These are phyloP conservation scores for Neurospora discreta DNA, from an alignment of 495 filamentous ascomycete species.

Conservation along the genomic window DNA sequence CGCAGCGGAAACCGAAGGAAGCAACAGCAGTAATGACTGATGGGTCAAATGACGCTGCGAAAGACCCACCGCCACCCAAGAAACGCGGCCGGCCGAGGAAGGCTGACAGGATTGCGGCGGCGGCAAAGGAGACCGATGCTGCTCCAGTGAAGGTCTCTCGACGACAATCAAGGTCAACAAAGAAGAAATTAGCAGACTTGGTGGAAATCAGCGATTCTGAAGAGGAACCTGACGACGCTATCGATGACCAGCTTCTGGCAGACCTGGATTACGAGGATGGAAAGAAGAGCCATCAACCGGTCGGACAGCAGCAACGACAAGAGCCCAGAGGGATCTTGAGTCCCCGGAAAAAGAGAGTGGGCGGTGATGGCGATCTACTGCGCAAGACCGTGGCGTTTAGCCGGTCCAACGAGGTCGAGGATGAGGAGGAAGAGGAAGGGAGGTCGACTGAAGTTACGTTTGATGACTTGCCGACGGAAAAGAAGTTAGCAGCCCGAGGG, in stretches of 20 bases:
- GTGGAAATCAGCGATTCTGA: background rate
- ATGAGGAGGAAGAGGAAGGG: slow-evolving; percentile 16
- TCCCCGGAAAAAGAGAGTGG: slow-evolving; percentile 20
- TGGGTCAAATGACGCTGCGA: background rate
- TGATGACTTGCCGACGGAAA: slow-evolving; percentile 3
- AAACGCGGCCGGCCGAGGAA: slow-evolving; percentile 15
- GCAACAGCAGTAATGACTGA: background rate
- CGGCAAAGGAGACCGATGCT: background rate
- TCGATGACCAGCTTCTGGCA: background rate
- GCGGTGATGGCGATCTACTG: slow-evolving; percentile 3
- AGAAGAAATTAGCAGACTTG: background rate
- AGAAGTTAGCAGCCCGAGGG: slow-evolving; percentile 4
- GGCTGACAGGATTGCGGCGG: slow-evolving; percentile 1
- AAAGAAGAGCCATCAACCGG: background rate
- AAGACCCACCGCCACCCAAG: background rate
- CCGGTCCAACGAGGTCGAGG: slow-evolving; percentile 5
- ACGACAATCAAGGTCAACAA: background rate
- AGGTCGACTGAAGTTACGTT: slow-evolving; percentile 2
- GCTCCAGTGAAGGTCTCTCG: slow-evolving; percentile 2
- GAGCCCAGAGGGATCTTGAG: slow-evolving; percentile 31
- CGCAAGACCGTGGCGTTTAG: slow-evolving; percentile 34
- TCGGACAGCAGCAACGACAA: background rate
- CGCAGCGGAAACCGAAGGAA: background rate
- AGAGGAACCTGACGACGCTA: background rate
- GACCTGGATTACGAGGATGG: background rate